Conservation (phyloP, 768 basidiomycete genomes). For the Hypholoma fasciculare region DNA sequence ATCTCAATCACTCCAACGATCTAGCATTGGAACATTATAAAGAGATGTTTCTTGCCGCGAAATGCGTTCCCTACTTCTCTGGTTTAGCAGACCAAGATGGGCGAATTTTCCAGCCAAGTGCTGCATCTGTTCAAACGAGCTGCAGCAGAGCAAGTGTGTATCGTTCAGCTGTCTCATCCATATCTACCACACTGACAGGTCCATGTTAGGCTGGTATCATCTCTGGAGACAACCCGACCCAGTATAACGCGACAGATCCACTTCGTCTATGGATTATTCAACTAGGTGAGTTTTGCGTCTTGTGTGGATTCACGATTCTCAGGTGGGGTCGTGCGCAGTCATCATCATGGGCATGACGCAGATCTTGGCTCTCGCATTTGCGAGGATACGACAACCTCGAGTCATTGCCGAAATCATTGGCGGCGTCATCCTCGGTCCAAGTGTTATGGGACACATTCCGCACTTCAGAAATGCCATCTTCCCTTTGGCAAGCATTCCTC, state of each 20-base stretch:
- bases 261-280: constrained; percentile 78
- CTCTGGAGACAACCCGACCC: constrained; percentile 67
- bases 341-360: constrained; percentile 84
- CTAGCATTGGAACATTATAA: too few relatives aligned
- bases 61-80: too few relatives aligned
- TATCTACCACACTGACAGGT: neutral
- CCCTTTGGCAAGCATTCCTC: constrained; percentile 47
- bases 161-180: neutral
- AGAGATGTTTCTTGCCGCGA: too few relatives aligned
- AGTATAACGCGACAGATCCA: constrained; percentile 65
- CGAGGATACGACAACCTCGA: constrained; percentile 78
- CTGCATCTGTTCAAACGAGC: constrained; percentile 39
- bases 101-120: constrained; percentile 41
- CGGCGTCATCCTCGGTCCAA: constrained; percentile 82
- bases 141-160: constrained; percentile 47
- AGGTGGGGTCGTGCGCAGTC: constrained; percentile 35
- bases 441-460: constrained; percentile 80
- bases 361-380: constrained; percentile 63
- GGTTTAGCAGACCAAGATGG: constrained; percentile 35
- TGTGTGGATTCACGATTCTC: too few relatives aligned
- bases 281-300: constrained; percentile 47
- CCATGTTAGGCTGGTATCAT: constrained; percentile 68
- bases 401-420: constrained; percentile 94
- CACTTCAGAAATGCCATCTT: constrained; percentile 65
- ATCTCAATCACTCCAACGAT: too few relatives aligned